These are phyloP conservation scores for Fusarium coicis DNA, from an alignment of 2,329 filamentous ascomycete genomes.

Conservation along the genomic window DNA sequence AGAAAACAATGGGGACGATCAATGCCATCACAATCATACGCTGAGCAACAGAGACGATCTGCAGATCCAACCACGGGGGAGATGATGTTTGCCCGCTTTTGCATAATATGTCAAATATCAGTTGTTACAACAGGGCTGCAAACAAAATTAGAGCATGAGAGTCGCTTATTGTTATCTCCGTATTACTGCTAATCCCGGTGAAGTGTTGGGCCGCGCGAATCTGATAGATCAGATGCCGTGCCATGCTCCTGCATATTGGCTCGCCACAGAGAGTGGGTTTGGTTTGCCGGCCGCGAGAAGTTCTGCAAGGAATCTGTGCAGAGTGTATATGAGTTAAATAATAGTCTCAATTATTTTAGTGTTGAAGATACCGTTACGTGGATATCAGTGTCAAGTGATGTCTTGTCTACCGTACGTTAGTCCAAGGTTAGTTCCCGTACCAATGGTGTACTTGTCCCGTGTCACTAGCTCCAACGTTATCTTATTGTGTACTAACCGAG, in stretches of 20 bases:
- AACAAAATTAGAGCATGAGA: background rate
- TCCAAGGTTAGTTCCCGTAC: background rate
- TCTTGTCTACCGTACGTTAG: background rate
- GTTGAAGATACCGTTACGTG: background rate
- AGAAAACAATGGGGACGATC: background rate
- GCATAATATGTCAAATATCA: slow-evolving; percentile 1
- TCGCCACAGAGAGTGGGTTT: background rate
- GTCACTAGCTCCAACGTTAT: background rate
- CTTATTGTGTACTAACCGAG: background rate
- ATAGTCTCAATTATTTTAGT: background rate
- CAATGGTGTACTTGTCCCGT: background rate
- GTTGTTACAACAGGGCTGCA: background rate
- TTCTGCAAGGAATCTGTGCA: background rate
- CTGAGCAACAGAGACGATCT: background rate
- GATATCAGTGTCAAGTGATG: background rate
- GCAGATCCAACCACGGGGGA: background rate
- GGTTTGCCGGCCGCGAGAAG: background rate
- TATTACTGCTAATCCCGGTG: background rate
- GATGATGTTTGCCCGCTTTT: background rate
- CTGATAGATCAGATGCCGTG: slow-evolving; percentile 9
- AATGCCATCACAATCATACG: background rate
- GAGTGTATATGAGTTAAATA: background rate
- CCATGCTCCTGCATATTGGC: background rate
- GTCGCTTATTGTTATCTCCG: background rate
- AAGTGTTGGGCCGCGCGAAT: background rate